Evolutionary conservation across 192 early-diverging fungal species (phyloP), one percentile per base, ranked within the genome.

Genomic region (Coemansia sp.): DNA sequence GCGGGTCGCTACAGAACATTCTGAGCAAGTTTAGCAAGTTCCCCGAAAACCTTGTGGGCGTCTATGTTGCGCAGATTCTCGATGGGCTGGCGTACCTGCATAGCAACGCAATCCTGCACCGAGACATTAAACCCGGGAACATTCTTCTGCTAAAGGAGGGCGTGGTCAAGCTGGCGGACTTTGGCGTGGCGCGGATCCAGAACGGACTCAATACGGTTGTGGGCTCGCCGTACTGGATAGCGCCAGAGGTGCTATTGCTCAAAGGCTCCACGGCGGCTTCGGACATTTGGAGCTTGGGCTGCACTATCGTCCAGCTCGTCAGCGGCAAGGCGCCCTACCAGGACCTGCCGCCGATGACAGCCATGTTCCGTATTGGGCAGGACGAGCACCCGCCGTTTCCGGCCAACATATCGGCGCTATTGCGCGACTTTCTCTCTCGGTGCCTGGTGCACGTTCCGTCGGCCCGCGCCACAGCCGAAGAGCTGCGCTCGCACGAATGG

Each of bases 381-480:
- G 85, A 85, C 54, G 81, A 82, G 39, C 84, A 83, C 42, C 85
- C 85, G 27, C 84, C 85, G n/a, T 76, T 83, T 17, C 82, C 82
- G 7, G 62, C 80, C 25, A 78, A 72, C 36, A 81, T 81, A 0
- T 65, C 78, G 67, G 35, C 54, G 14, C 51, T 32, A 51, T 52
- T 92, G 4, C 68, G 67, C 7, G 83, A 94, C 47, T 94, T 92
- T 66, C 64, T 94, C 21, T 69, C 78, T 27, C 60, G 77, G 37
- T 92, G 90, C 43, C 87, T 92, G 36, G 81, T 85, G 22, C 86
- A 88, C 47, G 83, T 90, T 48, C 77, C 79, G n/a, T 78, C 80
- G 11, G 63, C 77, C 8, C 70, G 85, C 18, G 76, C 80, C 4
- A 73, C 81, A 0, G 89, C 91, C 7, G 76, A 57, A 25, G 79